These are phyloP conservation scores for Neopestalotiopsis sp. DNA, from an alignment of 2,329 filamentous ascomycete genomes.

Conservation along the genomic window DNA sequence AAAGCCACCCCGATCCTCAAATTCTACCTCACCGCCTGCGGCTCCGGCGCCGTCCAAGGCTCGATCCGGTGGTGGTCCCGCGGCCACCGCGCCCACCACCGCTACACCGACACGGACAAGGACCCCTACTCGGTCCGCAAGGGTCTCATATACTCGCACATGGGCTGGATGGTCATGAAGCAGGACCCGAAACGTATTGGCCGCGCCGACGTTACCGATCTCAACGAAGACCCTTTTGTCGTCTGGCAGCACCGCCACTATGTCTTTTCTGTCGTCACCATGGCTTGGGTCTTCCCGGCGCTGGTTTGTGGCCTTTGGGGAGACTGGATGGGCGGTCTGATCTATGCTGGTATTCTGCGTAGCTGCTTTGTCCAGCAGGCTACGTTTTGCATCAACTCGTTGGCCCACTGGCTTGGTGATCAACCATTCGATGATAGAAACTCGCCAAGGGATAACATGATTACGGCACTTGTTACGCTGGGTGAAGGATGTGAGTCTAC, in stretches of 20 bases:
- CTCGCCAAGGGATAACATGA: constrained; percentile 85
- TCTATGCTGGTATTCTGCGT: constrained; percentile 85
- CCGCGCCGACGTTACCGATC: constrained; percentile 85
- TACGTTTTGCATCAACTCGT: constrained; percentile 91
- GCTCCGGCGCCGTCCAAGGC: constrained; percentile 80
- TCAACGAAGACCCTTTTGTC: constrained; percentile 85
- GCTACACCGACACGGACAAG: constrained; percentile 92
- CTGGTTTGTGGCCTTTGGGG: constrained; percentile 81
- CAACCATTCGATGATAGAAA: constrained; percentile 94
- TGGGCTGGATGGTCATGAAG: constrained; percentile 94
- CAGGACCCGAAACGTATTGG: constrained; percentile 90
- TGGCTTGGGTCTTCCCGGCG: constrained; percentile 79
- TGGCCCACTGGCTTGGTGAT: constrained; percentile 90
- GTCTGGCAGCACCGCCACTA: constrained; percentile 90
- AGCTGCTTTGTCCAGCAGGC: constrained; percentile 93
- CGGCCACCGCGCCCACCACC: constrained; percentile 86
- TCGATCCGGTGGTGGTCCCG: constrained; percentile 90
- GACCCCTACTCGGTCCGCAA: constrained; percentile 92
- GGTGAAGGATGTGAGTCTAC: constrained; percentile 69
- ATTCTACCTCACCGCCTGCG: constrained; percentile 82
- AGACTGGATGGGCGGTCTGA: constrained; percentile 81
- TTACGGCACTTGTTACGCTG: constrained; percentile 84
- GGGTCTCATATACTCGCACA: constrained; percentile 72
- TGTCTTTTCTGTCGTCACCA: constrained; percentile 77
- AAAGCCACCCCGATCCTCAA: constrained; percentile 77